These are phyloP conservation scores for Cercospora citrullina DNA, from an alignment of 2,329 filamentous ascomycete genomes.

Conservation along the genomic window DNA sequence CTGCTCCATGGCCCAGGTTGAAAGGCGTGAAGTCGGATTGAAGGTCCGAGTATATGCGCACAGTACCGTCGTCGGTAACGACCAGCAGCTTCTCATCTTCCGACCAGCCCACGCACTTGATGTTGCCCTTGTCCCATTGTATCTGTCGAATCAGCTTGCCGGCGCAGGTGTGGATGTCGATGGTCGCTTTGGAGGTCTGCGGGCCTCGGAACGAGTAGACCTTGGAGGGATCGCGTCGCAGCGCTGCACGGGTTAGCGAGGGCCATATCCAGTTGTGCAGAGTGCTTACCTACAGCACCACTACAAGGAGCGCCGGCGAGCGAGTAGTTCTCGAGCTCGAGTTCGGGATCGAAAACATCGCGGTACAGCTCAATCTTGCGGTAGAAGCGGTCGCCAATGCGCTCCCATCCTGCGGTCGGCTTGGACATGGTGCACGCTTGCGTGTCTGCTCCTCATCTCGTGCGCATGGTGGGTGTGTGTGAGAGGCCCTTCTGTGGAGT, in stretches of 20 bases:
- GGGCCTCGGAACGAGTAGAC: constrained; percentile 74
- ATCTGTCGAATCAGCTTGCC: constrained; percentile 69
- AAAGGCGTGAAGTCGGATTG: constrained; percentile 95
- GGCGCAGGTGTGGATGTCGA: constrained; percentile 92
- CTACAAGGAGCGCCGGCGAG: constrained; percentile 90
- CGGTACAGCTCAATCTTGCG: constrained; percentile 93
- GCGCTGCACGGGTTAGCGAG: constrained; percentile 56
- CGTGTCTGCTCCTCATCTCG: constrained; percentile 12
- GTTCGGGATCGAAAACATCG: constrained; percentile 84
- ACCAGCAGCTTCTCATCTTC: constrained; percentile 91
- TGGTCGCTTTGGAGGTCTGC: constrained; percentile 73
- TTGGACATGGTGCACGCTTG: constrained; percentile 47
- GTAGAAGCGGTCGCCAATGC: constrained; percentile 90
- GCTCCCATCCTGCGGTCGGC: constrained; percentile 89
- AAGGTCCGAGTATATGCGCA: constrained; percentile 87
- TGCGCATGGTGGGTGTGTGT: not conserved
- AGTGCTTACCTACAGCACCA: constrained; percentile 77
- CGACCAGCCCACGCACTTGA: constrained; percentile 91
- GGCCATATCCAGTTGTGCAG: constrained; percentile 1
- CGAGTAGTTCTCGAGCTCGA: constrained; percentile 93
- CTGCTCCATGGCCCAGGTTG: constrained; percentile 81
- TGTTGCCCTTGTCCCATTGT: constrained; percentile 83
- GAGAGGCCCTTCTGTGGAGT: not conserved
- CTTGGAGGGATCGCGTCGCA: constrained; percentile 86
- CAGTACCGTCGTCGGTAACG: constrained; percentile 83